Percentiles rank a stretch among this genome's conserved stretches.
phyloP scores from a whole-genome alignment of 805 yeast genomes.

The Teunomyces kruisii region DNA sequence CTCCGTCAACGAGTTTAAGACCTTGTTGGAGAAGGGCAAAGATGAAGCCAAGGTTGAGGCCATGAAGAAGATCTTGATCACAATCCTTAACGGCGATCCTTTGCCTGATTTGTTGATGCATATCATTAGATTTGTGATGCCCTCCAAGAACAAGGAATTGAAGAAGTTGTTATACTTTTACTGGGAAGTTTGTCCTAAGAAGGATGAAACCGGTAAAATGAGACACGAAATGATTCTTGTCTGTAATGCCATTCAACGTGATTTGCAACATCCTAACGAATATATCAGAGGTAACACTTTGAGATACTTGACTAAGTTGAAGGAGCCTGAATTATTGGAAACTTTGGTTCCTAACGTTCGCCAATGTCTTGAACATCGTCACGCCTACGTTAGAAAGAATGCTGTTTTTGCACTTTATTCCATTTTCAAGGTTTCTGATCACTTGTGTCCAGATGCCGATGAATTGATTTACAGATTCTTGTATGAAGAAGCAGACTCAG shows the following conservation, averaged over 20 bases:
- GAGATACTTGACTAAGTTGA: constrained; percentile 85
- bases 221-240: constrained; percentile 98
- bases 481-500: constrained; percentile 82
- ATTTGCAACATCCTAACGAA: constrained; percentile 97
- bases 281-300: constrained; percentile 93
- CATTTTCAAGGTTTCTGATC: constrained; percentile 78
- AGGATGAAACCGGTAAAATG: constrained; percentile 83
- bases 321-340: constrained; percentile 91
- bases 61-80: constrained; percentile 82
- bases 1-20: constrained; percentile 70
- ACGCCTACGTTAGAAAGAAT: constrained; percentile 95
- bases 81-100: constrained; percentile 90
- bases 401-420: constrained; percentile 90
- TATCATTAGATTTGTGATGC: constrained; percentile 95
- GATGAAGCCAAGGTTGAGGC: constrained; percentile 87
- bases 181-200: constrained; percentile 97
- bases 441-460: constrained; percentile 93
- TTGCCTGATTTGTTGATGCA: constrained; percentile 94
- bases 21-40: constrained; percentile 79
- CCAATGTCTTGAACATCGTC: constrained; percentile 90
- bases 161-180: constrained; percentile 91
- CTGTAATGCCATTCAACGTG: constrained; percentile 96
- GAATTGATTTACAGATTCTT: constrained; percentile 74
- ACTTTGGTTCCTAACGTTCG: constrained; percentile 93
- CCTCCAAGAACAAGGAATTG: constrained; percentile 84